Base-by-base conservation (phyloP, 2,329 filamentous ascomycete genomes). In the Tympanopsis confertula region DNA sequence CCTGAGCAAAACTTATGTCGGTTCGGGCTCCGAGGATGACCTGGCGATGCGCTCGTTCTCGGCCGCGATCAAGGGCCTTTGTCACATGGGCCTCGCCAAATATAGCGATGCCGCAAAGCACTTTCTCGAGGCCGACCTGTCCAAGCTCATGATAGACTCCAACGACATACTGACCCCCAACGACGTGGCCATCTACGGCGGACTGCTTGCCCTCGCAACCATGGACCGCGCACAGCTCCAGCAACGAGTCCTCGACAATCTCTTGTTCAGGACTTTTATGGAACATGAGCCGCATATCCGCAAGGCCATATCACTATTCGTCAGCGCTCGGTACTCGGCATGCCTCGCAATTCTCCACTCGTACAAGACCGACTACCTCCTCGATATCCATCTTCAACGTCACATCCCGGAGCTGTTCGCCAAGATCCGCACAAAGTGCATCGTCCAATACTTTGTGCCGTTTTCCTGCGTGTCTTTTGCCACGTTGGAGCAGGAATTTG, bases 211-310 rank as follows among this genome's bases (percentile, higher is more conserved):
- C 2, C 63, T 82, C 29, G 77, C 77, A 17, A 76, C 74, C 17
- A 78, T 82, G 71, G 61, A 70, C 42, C 69, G 78, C 26, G 61
- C 63, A 20, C 69, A 77, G 44, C 62, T 82, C 17, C 70, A 77
- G 47, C 58, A 60, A 3, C 59, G 64, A 12, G 75, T 82, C 4
- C 65, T 82, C 2, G 71, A 74, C 35, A 78, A 76, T 45, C 59
- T 54, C 37, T 55, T 65, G 5, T 82, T 82, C 56, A 74, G 78
- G 29, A 70, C 69, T 42, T 82, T 80, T 51, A 68, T 82, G 20
- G 78, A 82, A 49, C 63, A 81, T 1, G 78, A 82, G 53, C 78
- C 78, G 3, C 78, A 82, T 48, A 75, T 82, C 43, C 75, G 78
- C 38, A 75, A 76, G 35, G 78, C 78, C 32, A 76, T 82, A 44